Evolutionary conservation across 2,329 filamentous ascomycete species (phyloP), one percentile per base, ranked within the genome.

Genomic region (Monilinia polystroma): DNA sequence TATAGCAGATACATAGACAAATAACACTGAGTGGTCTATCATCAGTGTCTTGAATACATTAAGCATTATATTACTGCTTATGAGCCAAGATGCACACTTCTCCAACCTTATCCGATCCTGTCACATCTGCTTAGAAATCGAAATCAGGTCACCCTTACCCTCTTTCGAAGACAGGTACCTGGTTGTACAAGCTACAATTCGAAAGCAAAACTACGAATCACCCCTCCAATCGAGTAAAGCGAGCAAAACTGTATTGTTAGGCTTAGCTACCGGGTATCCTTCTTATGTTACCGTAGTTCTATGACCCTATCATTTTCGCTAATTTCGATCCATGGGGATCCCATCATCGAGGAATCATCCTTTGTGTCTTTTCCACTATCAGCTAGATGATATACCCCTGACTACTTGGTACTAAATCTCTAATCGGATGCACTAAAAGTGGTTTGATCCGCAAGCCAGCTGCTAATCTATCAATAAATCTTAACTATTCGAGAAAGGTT

Each of bases 51-150:
- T 63, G 8, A 43, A 41, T 41, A 63, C 18, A 63, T 43, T 35
- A 65, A 51, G 43, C 26, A 66, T 60, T 58, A 64, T 43, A 20
- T 57, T 49, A 58, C 53, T 59, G 55, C 32, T 66, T 16, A 43
- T 43, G 16, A 45, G 45, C 32, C 47, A 52, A 63, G 12, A 49
- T 51, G 32, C 16, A 35, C 12, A 41, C 51, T n/a, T 18, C 18
- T 60, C 53, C 63, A 53, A 60, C 55, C 55, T 55, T 60, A 60
- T 60, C 55, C 23, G 12, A 43, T 41, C 35, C 26, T 53, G 55
- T 55, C 55, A 66, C 63, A 66, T 66, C 38, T 60, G 47, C 45
- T 49, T 38, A 38, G 20, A 52, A 23, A 52, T 41, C 41, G 6
- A 49, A 38, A 29, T 49, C 45, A 51, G 43, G 47, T 59, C 43